Evolutionary conservation across 495 filamentous ascomycete genomes (phyloP).

Genomic region (Penicilliopsis zonata): DNA sequence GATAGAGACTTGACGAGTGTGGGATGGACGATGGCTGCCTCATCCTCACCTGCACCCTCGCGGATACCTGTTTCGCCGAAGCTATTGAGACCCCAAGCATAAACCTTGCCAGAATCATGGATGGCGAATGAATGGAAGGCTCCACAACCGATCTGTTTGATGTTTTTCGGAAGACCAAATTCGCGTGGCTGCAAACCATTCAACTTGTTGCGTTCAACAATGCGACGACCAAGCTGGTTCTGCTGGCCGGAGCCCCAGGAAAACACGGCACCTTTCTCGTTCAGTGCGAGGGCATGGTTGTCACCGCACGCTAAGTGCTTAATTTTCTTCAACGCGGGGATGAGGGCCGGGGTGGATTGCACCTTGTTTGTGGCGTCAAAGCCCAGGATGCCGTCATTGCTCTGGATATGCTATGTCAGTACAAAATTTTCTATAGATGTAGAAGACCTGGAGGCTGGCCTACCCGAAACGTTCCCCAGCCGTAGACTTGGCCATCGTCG

Average conservation of each 20-base stretch:
- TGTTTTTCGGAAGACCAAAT: conserved; percentile 52
- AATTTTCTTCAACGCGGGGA: conserved; percentile 43
- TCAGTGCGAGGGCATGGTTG: conserved; percentile 52
- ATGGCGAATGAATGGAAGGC: conserved; percentile 59
- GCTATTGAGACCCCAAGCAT: conserved; percentile 79
- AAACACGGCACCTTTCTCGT: conserved; percentile 41
- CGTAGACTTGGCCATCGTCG: conserved; percentile 52
- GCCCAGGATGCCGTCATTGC: conserved; percentile 46
- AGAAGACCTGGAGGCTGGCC: conserved; percentile 8
- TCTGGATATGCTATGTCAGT: conserved; percentile 16
- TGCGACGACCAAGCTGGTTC: conserved; percentile 51
- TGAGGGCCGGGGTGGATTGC: conserved; percentile 35
- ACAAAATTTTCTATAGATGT: neutral
- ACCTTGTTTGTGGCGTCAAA: conserved; percentile 32
- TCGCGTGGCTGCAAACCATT: conserved; percentile 55
- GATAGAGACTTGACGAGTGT: conserved; percentile 48
- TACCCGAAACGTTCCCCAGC: conserved; percentile 63
- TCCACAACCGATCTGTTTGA: conserved; percentile 41
- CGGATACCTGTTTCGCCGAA: conserved; percentile 70
- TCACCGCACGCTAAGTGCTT: conserved; percentile 42
- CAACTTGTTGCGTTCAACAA: conserved; percentile 40
- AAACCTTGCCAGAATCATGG: conserved; percentile 57
- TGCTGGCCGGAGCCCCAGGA: conserved; percentile 55
- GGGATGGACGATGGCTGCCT: conserved; percentile 44
- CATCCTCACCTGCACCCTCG: conserved; percentile 54